These are phyloP conservation scores for Magnaporthales sp. DNA, from an alignment of 2,329 filamentous ascomycete species.

Conservation along the genomic window DNA sequence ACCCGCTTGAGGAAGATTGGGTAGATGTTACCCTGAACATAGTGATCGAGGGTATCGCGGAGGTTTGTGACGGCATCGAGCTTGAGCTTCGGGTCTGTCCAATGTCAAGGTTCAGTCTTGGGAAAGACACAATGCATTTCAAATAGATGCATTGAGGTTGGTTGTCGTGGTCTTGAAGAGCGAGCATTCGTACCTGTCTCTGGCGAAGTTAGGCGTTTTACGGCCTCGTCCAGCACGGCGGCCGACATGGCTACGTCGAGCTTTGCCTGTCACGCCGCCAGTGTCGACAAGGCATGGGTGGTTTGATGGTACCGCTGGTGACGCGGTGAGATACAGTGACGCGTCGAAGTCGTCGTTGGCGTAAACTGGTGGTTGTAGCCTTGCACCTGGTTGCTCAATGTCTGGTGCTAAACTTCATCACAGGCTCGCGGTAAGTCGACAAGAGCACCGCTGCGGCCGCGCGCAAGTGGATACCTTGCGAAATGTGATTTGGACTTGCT, in stretches of 20 bases:
- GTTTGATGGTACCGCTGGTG: neutral
- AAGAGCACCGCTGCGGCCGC: neutral
- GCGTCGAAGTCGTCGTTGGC: neutral
- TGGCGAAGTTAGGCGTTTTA: slow-evolving; percentile 47
- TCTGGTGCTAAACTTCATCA: neutral
- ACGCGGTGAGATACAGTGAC: neutral
- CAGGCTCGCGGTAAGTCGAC: neutral
- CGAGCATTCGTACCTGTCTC: slow-evolving; percentile 39
- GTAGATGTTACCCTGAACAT: slow-evolving; percentile 68
- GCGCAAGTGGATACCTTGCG: neutral
- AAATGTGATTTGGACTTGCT: neutral
- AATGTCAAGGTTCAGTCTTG: neutral
- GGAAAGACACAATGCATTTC: neutral
- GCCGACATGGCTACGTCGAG: slow-evolving; percentile 42
- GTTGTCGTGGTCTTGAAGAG: neutral
- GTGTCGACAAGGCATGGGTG: neutral
- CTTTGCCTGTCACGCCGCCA: slow-evolving; percentile 3
- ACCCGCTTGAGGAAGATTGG: slow-evolving; percentile 74
- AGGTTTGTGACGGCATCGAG: slow-evolving; percentile 75
- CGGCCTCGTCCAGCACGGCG: slow-evolving; percentile 53
- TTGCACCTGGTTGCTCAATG: neutral
- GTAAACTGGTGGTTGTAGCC: neutral
- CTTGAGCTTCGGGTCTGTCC: slow-evolving; percentile 69
- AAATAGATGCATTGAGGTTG: neutral
- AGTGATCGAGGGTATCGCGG: slow-evolving; percentile 86